phyloP scores from a whole-genome alignment of 116 monocot species.

The Dioscorea cayenensis region DNA sequence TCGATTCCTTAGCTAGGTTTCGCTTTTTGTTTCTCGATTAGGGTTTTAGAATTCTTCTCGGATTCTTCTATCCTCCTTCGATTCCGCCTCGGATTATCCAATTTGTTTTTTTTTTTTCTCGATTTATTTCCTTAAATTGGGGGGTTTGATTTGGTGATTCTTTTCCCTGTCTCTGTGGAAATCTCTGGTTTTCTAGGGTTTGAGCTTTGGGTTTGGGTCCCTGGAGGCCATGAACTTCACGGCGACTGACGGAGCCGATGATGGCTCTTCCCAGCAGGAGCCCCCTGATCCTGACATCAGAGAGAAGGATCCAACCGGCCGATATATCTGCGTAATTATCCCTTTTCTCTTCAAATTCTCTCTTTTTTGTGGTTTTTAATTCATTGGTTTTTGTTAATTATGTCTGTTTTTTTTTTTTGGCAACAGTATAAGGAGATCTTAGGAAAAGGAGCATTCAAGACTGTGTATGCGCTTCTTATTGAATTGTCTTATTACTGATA shows the following conservation, averaged over 20 bases:
- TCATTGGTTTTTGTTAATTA: slow-evolving; percentile 1
- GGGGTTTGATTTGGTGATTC: background rate
- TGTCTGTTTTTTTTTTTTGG: background rate
- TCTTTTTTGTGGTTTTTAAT: slow-evolving; percentile 3
- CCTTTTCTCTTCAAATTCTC: background rate
- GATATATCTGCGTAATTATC: slow-evolving; percentile 1
- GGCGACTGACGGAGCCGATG: background rate
- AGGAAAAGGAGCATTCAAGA: slow-evolving; percentile 66
- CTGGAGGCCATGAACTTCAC: background rate
- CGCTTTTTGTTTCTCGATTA: too few relatives aligned
- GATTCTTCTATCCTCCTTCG: too few relatives aligned
- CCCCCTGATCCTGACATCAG: background rate
- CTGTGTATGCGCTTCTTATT: slow-evolving; percentile 33
- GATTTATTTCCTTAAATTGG: background rate
- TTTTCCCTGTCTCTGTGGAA: too few relatives aligned
- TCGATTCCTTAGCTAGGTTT: too few relatives aligned
- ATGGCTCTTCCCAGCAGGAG: background rate
- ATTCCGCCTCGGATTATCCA: too few relatives aligned
- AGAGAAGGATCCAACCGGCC: slow-evolving; percentile 1
- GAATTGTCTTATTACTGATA: background rate
- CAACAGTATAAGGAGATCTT: slow-evolving; percentile 56
- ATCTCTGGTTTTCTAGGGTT: background rate
- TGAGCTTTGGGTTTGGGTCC: background rate
- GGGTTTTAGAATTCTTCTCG: too few relatives aligned
- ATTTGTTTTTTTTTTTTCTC: slow-evolving; percentile 1